phyloP scores from a whole-genome alignment of 83 land plant genomes.

The Picea abies region DNA sequence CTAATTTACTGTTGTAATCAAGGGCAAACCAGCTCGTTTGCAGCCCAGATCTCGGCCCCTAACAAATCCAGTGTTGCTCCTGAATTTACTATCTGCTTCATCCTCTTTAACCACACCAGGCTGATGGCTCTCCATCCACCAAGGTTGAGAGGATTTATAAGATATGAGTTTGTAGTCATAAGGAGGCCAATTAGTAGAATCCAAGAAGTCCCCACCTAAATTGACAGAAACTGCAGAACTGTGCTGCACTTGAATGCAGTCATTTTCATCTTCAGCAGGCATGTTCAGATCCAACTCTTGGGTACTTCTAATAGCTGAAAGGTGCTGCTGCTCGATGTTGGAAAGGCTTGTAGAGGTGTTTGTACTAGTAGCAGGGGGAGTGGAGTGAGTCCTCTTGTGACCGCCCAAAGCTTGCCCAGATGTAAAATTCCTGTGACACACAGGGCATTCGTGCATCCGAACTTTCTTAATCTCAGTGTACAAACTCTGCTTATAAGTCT shows the following conservation, averaged over 20 bases:
- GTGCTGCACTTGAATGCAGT: neutral
- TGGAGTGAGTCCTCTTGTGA: constrained; percentile 49
- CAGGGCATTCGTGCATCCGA: constrained; percentile 42
- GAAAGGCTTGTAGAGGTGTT: neutral
- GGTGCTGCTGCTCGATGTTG: neutral
- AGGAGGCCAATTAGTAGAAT: neutral
- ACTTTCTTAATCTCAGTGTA: neutral
- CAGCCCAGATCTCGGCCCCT: neutral
- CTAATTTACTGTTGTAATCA: no score
- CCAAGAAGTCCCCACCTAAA: neutral
- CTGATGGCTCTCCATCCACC: constrained; percentile 1
- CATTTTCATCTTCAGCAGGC: neutral
- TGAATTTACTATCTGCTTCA: neutral
- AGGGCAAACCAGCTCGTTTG: neutral
- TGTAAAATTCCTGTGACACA: constrained; percentile 46
- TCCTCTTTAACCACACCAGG: neutral
- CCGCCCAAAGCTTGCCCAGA: constrained; percentile 70
- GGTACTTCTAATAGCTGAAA: neutral
- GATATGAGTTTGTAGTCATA: no score
- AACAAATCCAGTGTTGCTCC: neutral
- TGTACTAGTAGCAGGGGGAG: neutral
- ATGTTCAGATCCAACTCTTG: constrained; percentile 10
- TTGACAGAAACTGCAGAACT: neutral
- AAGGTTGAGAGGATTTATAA: neutral
- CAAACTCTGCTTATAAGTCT: neutral